phyloP scores from a whole-genome alignment of 768 basidiomycete genomes.

The Roridomyces roridus region DNA sequence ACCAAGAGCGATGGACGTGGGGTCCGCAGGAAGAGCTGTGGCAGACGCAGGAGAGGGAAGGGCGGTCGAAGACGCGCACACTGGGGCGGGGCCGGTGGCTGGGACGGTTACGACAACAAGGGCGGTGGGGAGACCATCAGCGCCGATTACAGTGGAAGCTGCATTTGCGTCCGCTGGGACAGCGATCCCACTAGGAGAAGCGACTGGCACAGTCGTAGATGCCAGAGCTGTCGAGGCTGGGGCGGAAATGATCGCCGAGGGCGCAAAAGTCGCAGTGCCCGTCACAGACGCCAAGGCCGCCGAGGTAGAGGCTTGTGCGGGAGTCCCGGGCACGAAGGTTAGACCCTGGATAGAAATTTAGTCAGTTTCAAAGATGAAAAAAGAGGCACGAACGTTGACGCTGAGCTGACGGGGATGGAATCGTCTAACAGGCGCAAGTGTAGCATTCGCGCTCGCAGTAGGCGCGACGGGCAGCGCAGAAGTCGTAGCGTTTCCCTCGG shows the following conservation, averaged over 20 bases:
- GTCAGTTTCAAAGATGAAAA: not conserved
- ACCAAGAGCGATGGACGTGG: constrained; percentile 10
- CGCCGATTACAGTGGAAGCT: constrained; percentile 33
- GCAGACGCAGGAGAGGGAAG: constrained; percentile 18
- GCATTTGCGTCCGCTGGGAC: not conserved
- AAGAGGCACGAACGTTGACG: not conserved
- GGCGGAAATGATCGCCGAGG: constrained; percentile 10
- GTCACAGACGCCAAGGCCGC: constrained; percentile 13
- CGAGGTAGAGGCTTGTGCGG: constrained; percentile 8
- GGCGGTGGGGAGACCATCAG: constrained; percentile 41
- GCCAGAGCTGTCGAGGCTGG: constrained; percentile 15
- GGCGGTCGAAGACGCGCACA: constrained; percentile 12
- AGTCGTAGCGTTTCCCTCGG: not conserved
- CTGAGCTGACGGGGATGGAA: constrained; percentile 14
- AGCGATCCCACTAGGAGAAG: too few species aligned
- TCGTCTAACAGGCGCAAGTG: not conserved
- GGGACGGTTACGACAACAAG: constrained; percentile 41
- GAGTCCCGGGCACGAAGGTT: constrained; percentile 3
- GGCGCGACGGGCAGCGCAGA: not conserved
- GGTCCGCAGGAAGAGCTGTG: constrained; percentile 14
- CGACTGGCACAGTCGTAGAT: not conserved
- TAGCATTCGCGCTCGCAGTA: not conserved
- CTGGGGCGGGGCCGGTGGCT: constrained; percentile 27
- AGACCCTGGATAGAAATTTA: not conserved
- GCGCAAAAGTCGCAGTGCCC: constrained; percentile 9